A percentile compares a stretch with the other conserved stretches of the same genome.
phyloP scores from a whole-genome alignment of 2,329 filamentous ascomycete species.

The Graphiopsis chlorocephala region DNA sequence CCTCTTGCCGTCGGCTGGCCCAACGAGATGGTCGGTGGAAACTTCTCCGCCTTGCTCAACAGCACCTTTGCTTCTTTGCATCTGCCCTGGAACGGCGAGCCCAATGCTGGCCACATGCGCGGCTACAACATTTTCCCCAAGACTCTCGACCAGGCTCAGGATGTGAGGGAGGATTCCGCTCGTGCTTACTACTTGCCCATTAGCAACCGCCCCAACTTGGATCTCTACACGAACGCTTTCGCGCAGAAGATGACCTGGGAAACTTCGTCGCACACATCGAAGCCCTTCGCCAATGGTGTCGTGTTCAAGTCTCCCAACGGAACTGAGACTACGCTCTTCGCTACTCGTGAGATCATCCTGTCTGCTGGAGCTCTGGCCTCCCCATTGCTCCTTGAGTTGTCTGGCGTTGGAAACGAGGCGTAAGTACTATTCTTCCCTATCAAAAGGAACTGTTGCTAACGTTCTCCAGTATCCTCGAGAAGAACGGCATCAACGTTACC shows the following conservation, averaged over 20 bases:
- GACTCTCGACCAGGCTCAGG: not conserved
- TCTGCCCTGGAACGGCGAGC: constrained; percentile 1
- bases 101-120: not conserved
- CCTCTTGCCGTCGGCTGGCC: constrained; percentile 5
- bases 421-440: not conserved
- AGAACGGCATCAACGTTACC: constrained; percentile 46
- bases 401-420: constrained; percentile 53
- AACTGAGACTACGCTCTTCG: constrained; percentile 24
- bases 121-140: constrained; percentile 8
- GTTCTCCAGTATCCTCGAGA: constrained; percentile 35
- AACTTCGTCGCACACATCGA: not conserved
- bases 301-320: constrained; percentile 33
- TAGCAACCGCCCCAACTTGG: not conserved
- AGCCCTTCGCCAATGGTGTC: constrained; percentile 17
- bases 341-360: constrained; percentile 44
- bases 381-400: constrained; percentile 60
- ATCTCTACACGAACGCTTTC: not conserved
- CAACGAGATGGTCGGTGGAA: constrained; percentile 16
- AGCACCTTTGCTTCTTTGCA: not conserved
- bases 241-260: constrained; percentile 5
- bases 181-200: constrained; percentile 1
- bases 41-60: constrained; percentile 13
- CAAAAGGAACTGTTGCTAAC: constrained; percentile 31
- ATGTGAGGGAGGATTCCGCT: not conserved
- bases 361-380: constrained; percentile 57